Evolutionary conservation across 768 basidiomycete genomes (phyloP).

Genomic region (Exidia glandulosa): DNA sequence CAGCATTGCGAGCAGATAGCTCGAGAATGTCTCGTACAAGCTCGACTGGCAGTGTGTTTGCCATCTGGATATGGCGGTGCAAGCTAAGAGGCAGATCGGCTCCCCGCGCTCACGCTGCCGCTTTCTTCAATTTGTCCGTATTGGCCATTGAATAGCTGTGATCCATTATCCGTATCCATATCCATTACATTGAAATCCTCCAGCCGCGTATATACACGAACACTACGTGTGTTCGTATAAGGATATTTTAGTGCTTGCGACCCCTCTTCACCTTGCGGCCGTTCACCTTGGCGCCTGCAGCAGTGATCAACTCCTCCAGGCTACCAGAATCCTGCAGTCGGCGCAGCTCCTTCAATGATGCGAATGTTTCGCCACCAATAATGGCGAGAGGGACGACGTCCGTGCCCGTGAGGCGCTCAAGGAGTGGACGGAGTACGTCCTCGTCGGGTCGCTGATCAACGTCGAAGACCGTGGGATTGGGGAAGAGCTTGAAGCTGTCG

Average conservation of each 20-base stretch:
- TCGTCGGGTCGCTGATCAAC: conserved; percentile 67
- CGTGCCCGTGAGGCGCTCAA: conserved; percentile 46
- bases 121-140: not conserved
- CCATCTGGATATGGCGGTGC: too few relatives aligned
- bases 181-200: too few relatives aligned
- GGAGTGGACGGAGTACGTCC: conserved; percentile 46
- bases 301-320: conserved; percentile 35
- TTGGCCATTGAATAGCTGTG: not conserved
- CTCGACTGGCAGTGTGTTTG: not conserved
- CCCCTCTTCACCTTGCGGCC: conserved; percentile 26
- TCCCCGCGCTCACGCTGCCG: not conserved
- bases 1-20: not conserved
- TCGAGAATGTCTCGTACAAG: not conserved
- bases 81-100: not conserved
- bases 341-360: conserved; percentile 38
- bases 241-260: not conserved
- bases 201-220: too few relatives aligned
- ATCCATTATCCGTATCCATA: too few relatives aligned
- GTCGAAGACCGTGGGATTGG: conserved; percentile 56
- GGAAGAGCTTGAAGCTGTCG: conserved; percentile 42
- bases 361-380: conserved; percentile 48
- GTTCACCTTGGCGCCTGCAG: conserved; percentile 49
- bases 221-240: too few relatives aligned
- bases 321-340: conserved; percentile 38
- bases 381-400: conserved; percentile 55